These are phyloP conservation scores for Pelargonium australe DNA, from an alignment of 441 rosid species.

Conservation along the genomic window DNA sequence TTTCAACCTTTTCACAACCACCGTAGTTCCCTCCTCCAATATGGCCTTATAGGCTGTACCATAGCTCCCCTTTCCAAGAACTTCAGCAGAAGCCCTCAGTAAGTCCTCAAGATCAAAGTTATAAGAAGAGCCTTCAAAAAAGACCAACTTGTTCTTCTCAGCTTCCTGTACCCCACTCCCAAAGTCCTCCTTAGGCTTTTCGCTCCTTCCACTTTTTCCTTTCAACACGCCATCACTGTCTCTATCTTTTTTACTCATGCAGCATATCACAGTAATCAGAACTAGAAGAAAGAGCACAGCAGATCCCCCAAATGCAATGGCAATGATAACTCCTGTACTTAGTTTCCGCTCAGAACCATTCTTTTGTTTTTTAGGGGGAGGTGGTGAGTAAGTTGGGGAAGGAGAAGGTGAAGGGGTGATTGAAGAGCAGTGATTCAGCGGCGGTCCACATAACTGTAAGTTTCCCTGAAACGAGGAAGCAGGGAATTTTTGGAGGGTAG, in stretches of 20 bases:
- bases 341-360: slow-evolving; percentile 40
- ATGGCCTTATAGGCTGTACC: slow-evolving; percentile 74
- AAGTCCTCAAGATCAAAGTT: slow-evolving; percentile 68
- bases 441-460: slow-evolving; percentile 57
- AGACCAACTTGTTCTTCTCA: slow-evolving; percentile 72
- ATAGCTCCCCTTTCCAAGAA: slow-evolving; percentile 66
- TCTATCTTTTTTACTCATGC: slow-evolving; percentile 38
- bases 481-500: slow-evolving; percentile 45
- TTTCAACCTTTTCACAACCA: slow-evolving; percentile 69
- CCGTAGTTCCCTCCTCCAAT: slow-evolving; percentile 64
- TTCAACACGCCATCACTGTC: slow-evolving; percentile 33
- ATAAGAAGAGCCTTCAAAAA: slow-evolving; percentile 63
- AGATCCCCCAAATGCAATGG: slow-evolving; percentile 61
- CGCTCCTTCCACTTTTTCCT: slow-evolving; percentile 45
- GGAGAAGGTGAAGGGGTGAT: slow-evolving; percentile 44
- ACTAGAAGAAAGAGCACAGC: slow-evolving; percentile 42
- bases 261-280: slow-evolving; percentile 41
- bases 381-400: slow-evolving; percentile 31
- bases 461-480: slow-evolving; percentile 56
- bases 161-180: slow-evolving; percentile 81
- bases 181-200: slow-evolving; percentile 62
- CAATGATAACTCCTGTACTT: slow-evolving; percentile 47
- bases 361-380: slow-evolving; percentile 25
- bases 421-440: slow-evolving; percentile 41
- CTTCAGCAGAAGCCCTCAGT: slow-evolving; percentile 74